Conservation (phyloP, 2,329 filamentous ascomycete species). For the Exophiala oligosperma region DNA sequence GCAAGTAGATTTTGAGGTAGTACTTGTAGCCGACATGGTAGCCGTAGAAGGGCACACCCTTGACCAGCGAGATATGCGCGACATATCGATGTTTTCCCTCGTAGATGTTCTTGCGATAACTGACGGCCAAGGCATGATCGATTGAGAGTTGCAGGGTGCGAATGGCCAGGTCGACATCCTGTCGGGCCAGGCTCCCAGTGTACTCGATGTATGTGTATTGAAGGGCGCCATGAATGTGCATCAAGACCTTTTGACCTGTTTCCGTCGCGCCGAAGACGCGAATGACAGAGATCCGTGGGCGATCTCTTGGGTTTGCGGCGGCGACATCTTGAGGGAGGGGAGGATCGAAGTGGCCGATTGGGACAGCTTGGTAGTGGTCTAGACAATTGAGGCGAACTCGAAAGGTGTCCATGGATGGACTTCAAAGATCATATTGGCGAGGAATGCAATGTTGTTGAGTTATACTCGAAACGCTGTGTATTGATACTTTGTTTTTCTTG, state of each 20-base stretch:
- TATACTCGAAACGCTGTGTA: no score
- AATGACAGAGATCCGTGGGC: slow-evolving; percentile 79
- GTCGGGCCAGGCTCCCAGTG: slow-evolving; percentile 63
- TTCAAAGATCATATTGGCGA: background rate
- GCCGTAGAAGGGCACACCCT: slow-evolving; percentile 93
- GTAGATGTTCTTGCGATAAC: slow-evolving; percentile 75
- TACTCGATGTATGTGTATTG: slow-evolving; percentile 96
- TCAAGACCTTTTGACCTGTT: slow-evolving; percentile 93
- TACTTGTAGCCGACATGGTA: slow-evolving; percentile 89
- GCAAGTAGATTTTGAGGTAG: slow-evolving; percentile 92
- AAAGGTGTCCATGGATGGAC: slow-evolving; percentile 67
- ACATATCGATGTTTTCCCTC: slow-evolving; percentile 72
- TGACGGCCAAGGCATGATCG: slow-evolving; percentile 83
- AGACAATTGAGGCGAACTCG: slow-evolving; percentile 92
- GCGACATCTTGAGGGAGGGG: slow-evolving; percentile 60
- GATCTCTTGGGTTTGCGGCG: slow-evolving; percentile 58
- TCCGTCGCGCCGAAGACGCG: slow-evolving; percentile 91
- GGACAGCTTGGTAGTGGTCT: slow-evolving; percentile 84
- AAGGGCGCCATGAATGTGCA: slow-evolving; percentile 92
- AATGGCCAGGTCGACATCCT: slow-evolving; percentile 74
- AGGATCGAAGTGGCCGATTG: slow-evolving; percentile 74
- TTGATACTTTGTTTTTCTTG: no score
- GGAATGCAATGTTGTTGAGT: no score
- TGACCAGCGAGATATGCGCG: slow-evolving; percentile 86
- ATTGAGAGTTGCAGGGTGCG: slow-evolving; percentile 79